These are phyloP conservation scores for Aspergillus hancockii DNA, from an alignment of 495 filamentous ascomycete species.

Conservation along the genomic window DNA sequence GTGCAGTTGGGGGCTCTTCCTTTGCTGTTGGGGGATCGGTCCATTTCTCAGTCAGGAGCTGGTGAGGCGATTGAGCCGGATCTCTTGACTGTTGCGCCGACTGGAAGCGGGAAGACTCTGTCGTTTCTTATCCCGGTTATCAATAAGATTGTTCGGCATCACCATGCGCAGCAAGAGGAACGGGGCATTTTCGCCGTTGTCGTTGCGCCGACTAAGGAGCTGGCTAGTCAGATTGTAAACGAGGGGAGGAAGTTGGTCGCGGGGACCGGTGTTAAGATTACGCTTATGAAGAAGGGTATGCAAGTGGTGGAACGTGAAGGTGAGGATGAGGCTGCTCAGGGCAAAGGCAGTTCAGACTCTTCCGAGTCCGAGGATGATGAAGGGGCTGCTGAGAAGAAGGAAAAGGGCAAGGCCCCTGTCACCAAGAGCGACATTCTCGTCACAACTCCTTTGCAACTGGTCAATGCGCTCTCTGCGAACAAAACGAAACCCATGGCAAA, in stretches of 20 bases:
- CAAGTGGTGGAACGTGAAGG: conserved; percentile 52
- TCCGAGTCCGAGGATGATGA: conserved; percentile 43
- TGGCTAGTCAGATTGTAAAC: conserved; percentile 89
- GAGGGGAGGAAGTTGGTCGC: conserved; percentile 80
- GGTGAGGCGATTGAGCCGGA: conserved; percentile 51
- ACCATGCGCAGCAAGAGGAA: conserved; percentile 44
- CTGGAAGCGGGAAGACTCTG: conserved; percentile 95
- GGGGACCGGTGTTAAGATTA: conserved; percentile 77
- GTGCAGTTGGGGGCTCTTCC: conserved; percentile 88
- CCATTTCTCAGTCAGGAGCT: conserved; percentile 19
- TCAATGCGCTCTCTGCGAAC: conserved; percentile 67
- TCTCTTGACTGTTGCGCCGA: conserved; percentile 86
- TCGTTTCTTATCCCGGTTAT: conserved; percentile 87
- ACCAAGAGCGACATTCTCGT: conserved; percentile 84
- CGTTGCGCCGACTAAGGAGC: conserved; percentile 88
- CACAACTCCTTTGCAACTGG: conserved; percentile 77
- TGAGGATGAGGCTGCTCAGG: conserved; percentile 32
- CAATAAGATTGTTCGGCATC: conserved; percentile 64
- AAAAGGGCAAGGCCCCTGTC: conserved; percentile 37
- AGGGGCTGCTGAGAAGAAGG: conserved; percentile 34
- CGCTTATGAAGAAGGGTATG: conserved; percentile 85
- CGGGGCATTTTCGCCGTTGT: conserved; percentile 65
- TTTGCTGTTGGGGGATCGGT: conserved; percentile 58
- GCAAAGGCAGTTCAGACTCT: conserved; percentile 43
- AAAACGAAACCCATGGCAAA: conserved; percentile 41